Base-by-base conservation (phyloP, 371 early-diverging fungal species). In the Rhizopus sp. region DNA sequence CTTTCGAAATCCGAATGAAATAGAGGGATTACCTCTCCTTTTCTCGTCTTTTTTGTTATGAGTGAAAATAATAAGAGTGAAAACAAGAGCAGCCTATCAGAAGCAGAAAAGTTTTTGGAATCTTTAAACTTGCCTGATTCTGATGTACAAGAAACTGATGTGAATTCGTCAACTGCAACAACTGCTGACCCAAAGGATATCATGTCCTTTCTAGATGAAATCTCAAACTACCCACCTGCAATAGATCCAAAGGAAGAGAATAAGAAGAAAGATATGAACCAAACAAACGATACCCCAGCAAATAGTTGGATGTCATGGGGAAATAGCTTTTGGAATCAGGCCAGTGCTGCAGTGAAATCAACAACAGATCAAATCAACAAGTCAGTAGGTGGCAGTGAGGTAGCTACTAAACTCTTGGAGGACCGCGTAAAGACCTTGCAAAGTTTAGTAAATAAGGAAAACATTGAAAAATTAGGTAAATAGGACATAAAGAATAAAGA, bases 391-490 rank as follows among this genome's bases (percentile, higher is more conserved):
- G 59, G 59, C 1, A 42, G 53, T 23, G 63, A 68, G 16, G 62
- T 70, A 16, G 61, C 82, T 7, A 72, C 80, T 13, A 82, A 80
- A 61, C 58, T 75, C n/a, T 63, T 87, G 7, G 85, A 87, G 59
- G 79, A 77, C 54, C 79, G 79, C 39, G 83, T 85, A 37, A 83
- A 82, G 46, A 57, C 66, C 9, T 45, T 76, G 34, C 75, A 75
- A 44, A 79, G 68, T 9, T 70, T 78, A 40, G 82, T 87, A 0
- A 87, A 80, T 59, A 82, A 82, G 17, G 85, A 87, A 50, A 82
- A 81, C 55, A 80, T 87, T 57, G 80, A 80, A 39, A 87, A 85
- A 60, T 69, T 86, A 60, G 53, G 63, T 57, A 62, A 52, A 17
- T 0, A 1, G n/a, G 38, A 40, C 5, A 16, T 38, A 7, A 15